Base-by-base conservation (phyloP, 805 yeast species). In the Deakozyma indianensis region DNA sequence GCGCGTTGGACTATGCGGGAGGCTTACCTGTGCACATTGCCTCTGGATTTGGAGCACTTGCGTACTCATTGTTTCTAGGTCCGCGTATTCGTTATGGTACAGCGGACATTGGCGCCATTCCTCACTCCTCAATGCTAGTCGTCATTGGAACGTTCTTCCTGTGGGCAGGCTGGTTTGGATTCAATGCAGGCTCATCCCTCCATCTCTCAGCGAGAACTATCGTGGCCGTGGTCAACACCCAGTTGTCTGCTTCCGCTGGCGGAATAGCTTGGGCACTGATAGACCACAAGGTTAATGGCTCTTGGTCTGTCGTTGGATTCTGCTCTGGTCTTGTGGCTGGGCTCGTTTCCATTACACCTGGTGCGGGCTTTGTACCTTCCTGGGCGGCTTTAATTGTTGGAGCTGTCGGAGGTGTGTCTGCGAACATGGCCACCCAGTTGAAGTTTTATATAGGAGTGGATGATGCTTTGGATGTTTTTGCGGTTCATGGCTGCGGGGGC, bases 271-370 rank as follows among this genome's bases (percentile, higher is more conserved):
- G 71, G 61, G 64, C 68, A 24, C 44, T 62, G 2, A 58, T 66
- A 43, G 79, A 75, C 56, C 64, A 58, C 45, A 22, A 64, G 7
- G 61, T 79, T 45, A 92, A 88, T 48, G 81, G 80, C 47, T 83
- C 84, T 60, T 86, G 94, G 90, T 84, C 95, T 47, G 79, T 95
- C 23, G 87, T 86, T 45, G 96, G 96, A 52, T 73, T 90, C 64
- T 87, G 97, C 65, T 80, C 87, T 45, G 98, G 98, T 58, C 82
- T 87, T 49, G 77, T 92, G 61, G 83, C 94, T 27, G 98, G 97
- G 51, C 74, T 90, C 50, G 96, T 92, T 43, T 92, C 92, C 59
- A 80, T 90, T 51, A 90, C 97, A 1, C 97, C 98, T 42, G 96
- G 90, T 51, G 96, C 97, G 20, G 97, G 96, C 51, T 88, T 70